phyloP scores from a whole-genome alignment of 176 grass and related monocot genomes.

The Carex cristatella region DNA sequence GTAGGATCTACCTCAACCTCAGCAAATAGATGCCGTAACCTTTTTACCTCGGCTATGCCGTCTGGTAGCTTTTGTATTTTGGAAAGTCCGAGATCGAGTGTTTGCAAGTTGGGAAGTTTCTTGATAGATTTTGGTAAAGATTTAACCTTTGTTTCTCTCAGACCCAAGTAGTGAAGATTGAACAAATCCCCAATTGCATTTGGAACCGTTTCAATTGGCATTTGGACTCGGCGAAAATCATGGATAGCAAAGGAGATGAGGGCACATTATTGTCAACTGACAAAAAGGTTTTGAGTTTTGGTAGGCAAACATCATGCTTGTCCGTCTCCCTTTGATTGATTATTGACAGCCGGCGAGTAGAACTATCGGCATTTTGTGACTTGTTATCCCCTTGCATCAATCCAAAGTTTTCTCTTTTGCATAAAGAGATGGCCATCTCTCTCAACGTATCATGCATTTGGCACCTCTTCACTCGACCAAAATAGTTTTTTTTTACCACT shows the following conservation, averaged over 20 bases:
- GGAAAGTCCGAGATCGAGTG: background rate
- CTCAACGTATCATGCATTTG: conserved; percentile 29
- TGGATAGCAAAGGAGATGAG: background rate
- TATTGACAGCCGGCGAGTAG: conserved; percentile 15
- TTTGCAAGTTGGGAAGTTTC: conserved; percentile 26
- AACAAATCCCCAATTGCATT: conserved; percentile 22
- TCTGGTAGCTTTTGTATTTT: background rate
- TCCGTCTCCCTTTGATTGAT: background rate
- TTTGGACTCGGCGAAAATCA: background rate
- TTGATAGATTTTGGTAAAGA: background rate
- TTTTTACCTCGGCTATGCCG: background rate
- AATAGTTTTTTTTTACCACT: background rate
- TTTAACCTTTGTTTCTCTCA: background rate
- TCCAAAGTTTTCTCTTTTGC: conserved; percentile 15
- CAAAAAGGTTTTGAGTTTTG: background rate
- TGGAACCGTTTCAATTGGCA: background rate
- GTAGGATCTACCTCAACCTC: too few species aligned
- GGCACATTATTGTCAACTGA: background rate
- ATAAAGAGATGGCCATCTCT: background rate
- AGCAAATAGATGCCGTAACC: conserved; percentile 17
- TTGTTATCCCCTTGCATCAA: background rate
- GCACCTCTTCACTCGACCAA: background rate
- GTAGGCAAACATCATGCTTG: background rate
- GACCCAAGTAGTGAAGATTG: conserved; percentile 25
- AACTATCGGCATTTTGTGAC: background rate